Percentiles rank a stretch among this genome's conserved stretches.
Evolutionary conservation across 345 rosid genomes (phyloP).

Genomic region (Cardamine resedifolia): DNA sequence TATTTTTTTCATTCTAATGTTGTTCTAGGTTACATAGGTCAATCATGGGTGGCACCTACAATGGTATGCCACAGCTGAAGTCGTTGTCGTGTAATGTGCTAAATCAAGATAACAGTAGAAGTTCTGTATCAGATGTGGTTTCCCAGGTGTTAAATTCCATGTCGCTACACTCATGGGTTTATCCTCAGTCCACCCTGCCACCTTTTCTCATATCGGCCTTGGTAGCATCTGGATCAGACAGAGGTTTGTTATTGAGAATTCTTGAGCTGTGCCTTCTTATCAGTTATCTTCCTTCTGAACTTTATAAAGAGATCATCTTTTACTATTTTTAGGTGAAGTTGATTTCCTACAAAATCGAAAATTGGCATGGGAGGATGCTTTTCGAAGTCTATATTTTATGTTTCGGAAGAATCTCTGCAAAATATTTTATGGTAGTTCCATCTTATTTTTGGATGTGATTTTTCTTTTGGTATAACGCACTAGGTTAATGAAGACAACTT

Average conservation of each 20-base stretch:
- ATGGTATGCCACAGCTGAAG: constrained; percentile 46
- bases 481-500: neutral
- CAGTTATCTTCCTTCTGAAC: constrained; percentile 11
- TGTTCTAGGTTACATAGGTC: constrained; percentile 68
- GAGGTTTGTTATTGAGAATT: constrained; percentile 53
- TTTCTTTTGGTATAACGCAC: neutral
- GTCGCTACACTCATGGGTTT: constrained; percentile 83
- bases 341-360: constrained; percentile 72
- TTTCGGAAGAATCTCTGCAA: constrained; percentile 69
- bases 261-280: constrained; percentile 5
- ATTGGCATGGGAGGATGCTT: constrained; percentile 85
- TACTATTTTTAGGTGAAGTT: constrained; percentile 48
- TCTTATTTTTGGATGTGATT: constrained; percentile 2
- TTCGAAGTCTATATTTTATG: constrained; percentile 81
- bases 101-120: constrained; percentile 24
- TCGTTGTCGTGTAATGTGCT: constrained; percentile 37
- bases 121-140: constrained; percentile 43
- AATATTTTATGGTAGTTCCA: constrained; percentile 76
- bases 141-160: constrained; percentile 47
- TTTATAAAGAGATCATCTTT: constrained; percentile 19
- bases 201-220: constrained; percentile 65
- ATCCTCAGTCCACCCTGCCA: constrained; percentile 86
- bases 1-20: constrained; percentile 22
- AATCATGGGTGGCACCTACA: constrained; percentile 48
- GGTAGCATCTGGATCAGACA: constrained; percentile 53